Percentiles rank a stretch among this genome's conserved stretches.
These are phyloP conservation scores for Sugiyamaella castrensis DNA, from an alignment of 1,139 yeast species.

Conservation along the genomic window DNA sequence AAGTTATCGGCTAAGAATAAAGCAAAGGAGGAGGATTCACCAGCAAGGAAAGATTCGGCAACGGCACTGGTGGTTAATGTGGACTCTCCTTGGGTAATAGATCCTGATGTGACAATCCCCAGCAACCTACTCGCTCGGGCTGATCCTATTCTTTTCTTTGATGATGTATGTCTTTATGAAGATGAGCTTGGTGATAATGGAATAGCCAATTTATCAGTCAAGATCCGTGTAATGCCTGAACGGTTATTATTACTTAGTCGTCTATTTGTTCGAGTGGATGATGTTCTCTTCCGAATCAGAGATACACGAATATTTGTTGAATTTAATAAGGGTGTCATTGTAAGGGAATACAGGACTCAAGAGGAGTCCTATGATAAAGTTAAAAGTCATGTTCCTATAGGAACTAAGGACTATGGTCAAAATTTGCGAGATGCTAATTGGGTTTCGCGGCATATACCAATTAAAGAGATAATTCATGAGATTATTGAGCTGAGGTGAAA, in stretches of 20 bases:
- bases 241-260: conserved; percentile 71
- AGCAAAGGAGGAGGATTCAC: too few relatives aligned
- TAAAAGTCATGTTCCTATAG: conserved; percentile 44
- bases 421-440: conserved; percentile 77
- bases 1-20: too few relatives aligned
- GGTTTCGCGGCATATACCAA: conserved; percentile 64
- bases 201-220: conserved; percentile 68
- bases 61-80: too few relatives aligned
- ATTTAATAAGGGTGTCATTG: conserved; percentile 58
- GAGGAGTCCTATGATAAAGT: conserved; percentile 65
- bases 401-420: conserved; percentile 67
- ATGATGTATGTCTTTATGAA: conserved; percentile 83
- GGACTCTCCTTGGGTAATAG: conserved; percentile 23
- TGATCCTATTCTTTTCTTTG: conserved; percentile 86
- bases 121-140: conserved; percentile 63
- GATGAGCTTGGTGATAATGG: conserved; percentile 98
- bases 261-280: conserved; percentile 83
- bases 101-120: conserved; percentile 50
- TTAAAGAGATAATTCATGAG: conserved; percentile 31
- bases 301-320: conserved; percentile 85
- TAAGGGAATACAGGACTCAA: conserved; percentile 75
- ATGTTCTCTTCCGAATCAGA: conserved; percentile 75
- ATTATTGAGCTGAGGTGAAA: conserved; percentile 8
- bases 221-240: conserved; percentile 85
- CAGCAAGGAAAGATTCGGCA: conserved; percentile 14